A percentile compares a stretch with the other conserved stretches of the same genome.
Conservation (phyloP, 495 filamentous ascomycete species). For the Monascus purpureus region DNA sequence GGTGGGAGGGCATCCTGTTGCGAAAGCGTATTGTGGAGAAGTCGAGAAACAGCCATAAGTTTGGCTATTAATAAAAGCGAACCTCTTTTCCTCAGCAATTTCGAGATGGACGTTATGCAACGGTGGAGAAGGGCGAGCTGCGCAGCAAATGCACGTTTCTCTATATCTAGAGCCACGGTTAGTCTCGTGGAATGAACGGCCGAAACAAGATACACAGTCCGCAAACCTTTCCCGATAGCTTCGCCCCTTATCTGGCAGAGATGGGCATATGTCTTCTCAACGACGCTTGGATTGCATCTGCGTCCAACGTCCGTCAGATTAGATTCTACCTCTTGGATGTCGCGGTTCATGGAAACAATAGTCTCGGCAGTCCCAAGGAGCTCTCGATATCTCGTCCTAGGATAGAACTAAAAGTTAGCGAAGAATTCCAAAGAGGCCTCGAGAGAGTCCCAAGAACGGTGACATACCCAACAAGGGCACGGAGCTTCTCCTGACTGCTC, state of each 20-base stretch:
- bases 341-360: slow-evolving; percentile 74
- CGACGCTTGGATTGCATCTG: slow-evolving; percentile 57
- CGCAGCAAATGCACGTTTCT: slow-evolving; percentile 42
- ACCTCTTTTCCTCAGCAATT: slow-evolving; percentile 41
- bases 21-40: slow-evolving; percentile 53
- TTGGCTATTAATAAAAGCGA: slow-evolving; percentile 61
- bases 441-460: no score
- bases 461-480: slow-evolving; percentile 73
- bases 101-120: slow-evolving; percentile 38
- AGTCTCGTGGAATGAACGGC: no score
- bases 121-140: slow-evolving; percentile 50
- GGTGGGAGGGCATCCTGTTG: slow-evolving; percentile 34
- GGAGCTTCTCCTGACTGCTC: slow-evolving; percentile 76
- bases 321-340: slow-evolving; percentile 60
- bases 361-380: slow-evolving; percentile 84
- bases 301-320: slow-evolving; percentile 57
- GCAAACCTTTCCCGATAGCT: slow-evolving; percentile 30
- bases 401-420: slow-evolving; percentile 5
- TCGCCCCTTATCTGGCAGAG: slow-evolving; percentile 42
- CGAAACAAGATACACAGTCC: slow-evolving; percentile 9
- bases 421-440: no score
- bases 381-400: slow-evolving; percentile 75
- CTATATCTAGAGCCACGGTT: slow-evolving; percentile 26
- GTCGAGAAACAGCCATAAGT: slow-evolving; percentile 61
- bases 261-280: slow-evolving; percentile 55